Base-by-base conservation (phyloP, 2,329 filamentous ascomycete species). In the Sarocladium oryzae region DNA sequence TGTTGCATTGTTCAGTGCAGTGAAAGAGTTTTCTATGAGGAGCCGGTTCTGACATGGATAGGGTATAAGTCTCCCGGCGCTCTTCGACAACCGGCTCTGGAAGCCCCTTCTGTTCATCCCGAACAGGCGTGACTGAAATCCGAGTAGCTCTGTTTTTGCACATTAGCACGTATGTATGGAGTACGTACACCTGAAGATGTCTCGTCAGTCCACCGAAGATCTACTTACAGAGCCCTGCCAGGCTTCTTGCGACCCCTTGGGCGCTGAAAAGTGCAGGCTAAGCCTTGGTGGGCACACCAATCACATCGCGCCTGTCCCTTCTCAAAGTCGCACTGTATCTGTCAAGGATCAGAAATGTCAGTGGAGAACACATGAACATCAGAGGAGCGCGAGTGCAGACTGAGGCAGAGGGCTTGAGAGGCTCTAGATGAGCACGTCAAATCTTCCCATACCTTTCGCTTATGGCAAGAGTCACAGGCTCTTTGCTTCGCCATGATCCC, bases 201-300 rank as follows among this genome's bases (percentile, higher is more conserved):
- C 37, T 20, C 20, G 11, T 9, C 5, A 21, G 37, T 7, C 20
- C 7, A 20, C 7, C n/a, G 20, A 20, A 11, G 16, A 9, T 11
- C 23, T 8, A 20, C 40, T 5, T n/a, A 45, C 40, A 21, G 26
- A n/a, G 21, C 16, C 21, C 11, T 30, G 24, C 40, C 4, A 24
- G 21, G 8, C 30, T 45, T 45, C 40, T 28, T 45, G 10, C 40
- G 40, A 24, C 40, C 45, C n/a, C 45, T 33, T 7, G 35, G n/a
- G 3, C 52, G 49, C 49, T 51, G 10, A 21, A 35, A 51, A 15
- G 52, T 53, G 41, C 52, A 53, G 23, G 49, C 21, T 6, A 51
- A 20, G 33, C 46, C 37, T 16, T 52, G 52, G 30, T 54, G 50
- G 16, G 7, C 28, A 38, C 52, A 54, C 52, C 52, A 54, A 38